Percentiles rank a stretch among this genome's conserved stretches.
phyloP scores from a whole-genome alignment of 208 protist species.

The Trypanosoma lewisi region DNA sequence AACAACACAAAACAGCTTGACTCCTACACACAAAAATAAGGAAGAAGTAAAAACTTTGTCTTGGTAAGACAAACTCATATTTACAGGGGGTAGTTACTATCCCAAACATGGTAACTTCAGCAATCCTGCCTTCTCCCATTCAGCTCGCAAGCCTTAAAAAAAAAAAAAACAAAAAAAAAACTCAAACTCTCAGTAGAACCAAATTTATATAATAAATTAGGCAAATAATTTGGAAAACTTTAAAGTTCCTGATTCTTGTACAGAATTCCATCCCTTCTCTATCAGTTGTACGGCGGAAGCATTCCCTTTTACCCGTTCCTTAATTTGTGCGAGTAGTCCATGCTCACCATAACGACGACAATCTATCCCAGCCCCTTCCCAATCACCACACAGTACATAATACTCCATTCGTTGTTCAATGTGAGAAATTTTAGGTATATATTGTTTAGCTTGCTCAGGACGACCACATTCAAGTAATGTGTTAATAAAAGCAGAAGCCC shows the following conservation, averaged over 20 bases:
- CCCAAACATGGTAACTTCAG: too few species aligned
- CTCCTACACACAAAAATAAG: too few species aligned
- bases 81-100: too few species aligned
- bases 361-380: constrained; percentile 56
- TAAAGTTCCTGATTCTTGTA: constrained; percentile 37
- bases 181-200: background rate
- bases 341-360: constrained; percentile 57
- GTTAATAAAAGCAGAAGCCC: constrained; percentile 48
- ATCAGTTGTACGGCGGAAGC: constrained; percentile 46
- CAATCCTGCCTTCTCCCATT: too few species aligned
- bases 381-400: constrained; percentile 80
- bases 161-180: constrained; percentile 10
- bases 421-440: constrained; percentile 57
- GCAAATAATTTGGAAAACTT: constrained; percentile 46
- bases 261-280: constrained; percentile 69
- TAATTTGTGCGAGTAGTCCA: constrained; percentile 63
- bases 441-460: constrained; percentile 63
- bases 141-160: too few species aligned
- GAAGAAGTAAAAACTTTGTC: too few species aligned
- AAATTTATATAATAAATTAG: constrained; percentile 19
- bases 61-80: too few species aligned
- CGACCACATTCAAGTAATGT: constrained; percentile 52
- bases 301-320: constrained; percentile 66
- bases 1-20: too few species aligned
- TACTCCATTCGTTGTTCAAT: constrained; percentile 80